Conservation (phyloP, 345 rosid genomes). For the Euphorbia lathyris region DNA sequence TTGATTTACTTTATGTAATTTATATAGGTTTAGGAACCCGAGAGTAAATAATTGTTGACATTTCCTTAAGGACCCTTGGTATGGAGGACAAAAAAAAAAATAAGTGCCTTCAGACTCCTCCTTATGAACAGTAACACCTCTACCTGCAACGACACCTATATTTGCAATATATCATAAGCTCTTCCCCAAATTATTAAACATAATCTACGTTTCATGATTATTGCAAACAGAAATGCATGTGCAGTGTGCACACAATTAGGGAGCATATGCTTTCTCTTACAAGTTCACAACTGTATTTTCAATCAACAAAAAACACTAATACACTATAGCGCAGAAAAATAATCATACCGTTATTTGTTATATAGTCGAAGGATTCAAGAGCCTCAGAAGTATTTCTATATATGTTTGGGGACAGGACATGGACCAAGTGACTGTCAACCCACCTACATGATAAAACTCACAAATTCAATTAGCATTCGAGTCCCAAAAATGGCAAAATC, state of each 20-base stretch:
- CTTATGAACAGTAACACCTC: not conserved
- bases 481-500: constrained; percentile 5
- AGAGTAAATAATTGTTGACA: too few species aligned
- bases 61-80: too few species aligned
- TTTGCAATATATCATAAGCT: not conserved
- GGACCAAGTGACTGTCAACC: constrained; percentile 94
- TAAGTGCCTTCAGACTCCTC: too few species aligned
- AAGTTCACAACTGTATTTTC: too few species aligned
- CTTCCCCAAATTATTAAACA: not conserved
- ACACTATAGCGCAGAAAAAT: not conserved
- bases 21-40: too few species aligned
- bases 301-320: constrained; percentile 12
- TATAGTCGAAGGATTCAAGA: constrained; percentile 84
- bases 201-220: not conserved
- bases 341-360: constrained; percentile 71
- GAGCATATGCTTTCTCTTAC: constrained; percentile 26
- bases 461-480: not conserved
- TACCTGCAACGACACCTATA: not conserved
- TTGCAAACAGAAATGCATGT: not conserved
- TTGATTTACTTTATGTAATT: too few species aligned
- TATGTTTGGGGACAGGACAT: constrained; percentile 85
- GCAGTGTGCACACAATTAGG: not conserved
- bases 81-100: too few species aligned
- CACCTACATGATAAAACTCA: constrained; percentile 43
- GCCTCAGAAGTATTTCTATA: constrained; percentile 77